Evolutionary conservation across 306 rosid genomes (phyloP), one percentile per base, ranked within the genome.

Genomic region (Pterocarpus macrocarpus): DNA sequence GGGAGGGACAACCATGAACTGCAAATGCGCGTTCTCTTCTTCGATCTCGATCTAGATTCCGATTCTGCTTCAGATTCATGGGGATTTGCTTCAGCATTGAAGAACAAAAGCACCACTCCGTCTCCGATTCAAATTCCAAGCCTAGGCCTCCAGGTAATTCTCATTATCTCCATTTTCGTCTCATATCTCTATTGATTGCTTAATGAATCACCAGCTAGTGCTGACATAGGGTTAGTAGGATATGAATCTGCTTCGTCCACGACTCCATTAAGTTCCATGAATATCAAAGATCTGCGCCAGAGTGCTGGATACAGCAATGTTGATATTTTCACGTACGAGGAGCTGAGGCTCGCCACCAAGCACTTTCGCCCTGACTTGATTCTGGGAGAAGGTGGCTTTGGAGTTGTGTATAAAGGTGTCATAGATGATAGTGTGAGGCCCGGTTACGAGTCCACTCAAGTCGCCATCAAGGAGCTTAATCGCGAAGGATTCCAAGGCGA

Each of bases 401-500:
- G 99, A 30, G 92, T 95, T 59, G 99, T 95, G 22, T 95, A 95
- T 81, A 95, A 90, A 86, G 99, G 99, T 66, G 77, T 89, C 34
- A 73, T 95, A 71, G 99, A 93, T 86, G 89, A 86, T 58, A 85
- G 78, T 72, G 94, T 93, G 30, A 92, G 93, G 76, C 49, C 95
- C 0, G 94, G 91, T 80, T 90, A 81, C 84, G 79, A 81, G 83
- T 30, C 81, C 61, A 86, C 83, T 6, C 92, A 86, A 77, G 98
- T 95, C 44, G 99, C 99, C 64, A 93, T 95, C 64, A 95, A 95
- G 86, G 99, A 93, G 87, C 99, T 93, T 76, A 95, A 95, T 84
- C 97, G 90, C 49, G 98, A 93, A 83, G 98, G 99, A 69, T 89
- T 90, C 85, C 99, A 95, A 86, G 99, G 99, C 85, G 99, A 95